Evolutionary conservation across 2,329 filamentous ascomycete species (phyloP).

Genomic region (Didymella segeticola): DNA sequence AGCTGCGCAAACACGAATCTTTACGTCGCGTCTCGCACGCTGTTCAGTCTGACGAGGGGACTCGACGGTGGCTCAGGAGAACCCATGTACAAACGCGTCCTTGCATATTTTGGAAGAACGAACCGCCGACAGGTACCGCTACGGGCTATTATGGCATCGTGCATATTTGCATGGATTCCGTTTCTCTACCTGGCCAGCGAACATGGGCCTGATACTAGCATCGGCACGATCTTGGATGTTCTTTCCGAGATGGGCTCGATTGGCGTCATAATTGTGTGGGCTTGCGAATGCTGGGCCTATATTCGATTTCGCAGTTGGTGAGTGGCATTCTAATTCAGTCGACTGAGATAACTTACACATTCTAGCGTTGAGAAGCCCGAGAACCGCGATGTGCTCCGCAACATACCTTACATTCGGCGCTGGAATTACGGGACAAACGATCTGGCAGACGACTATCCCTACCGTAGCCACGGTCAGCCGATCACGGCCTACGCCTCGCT

Average conservation of each 20-base stretch:
- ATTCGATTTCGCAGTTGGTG: conserved; percentile 48
- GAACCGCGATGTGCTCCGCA: background rate
- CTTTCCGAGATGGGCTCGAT: conserved; percentile 50
- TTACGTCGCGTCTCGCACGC: conserved; percentile 45
- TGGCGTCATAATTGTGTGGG: conserved; percentile 51
- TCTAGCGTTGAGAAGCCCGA: too few species aligned
- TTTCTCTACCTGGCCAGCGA: conserved; percentile 46
- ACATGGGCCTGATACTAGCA: conserved; percentile 26
- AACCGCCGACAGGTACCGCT: background rate
- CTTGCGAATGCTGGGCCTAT: conserved; percentile 52
- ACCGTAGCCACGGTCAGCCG: conserved; percentile 50
- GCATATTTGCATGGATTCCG: conserved; percentile 53
- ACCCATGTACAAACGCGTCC: background rate
- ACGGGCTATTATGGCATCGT: conserved; percentile 48
- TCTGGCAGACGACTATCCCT: conserved; percentile 51
- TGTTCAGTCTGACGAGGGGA: conserved; percentile 43
- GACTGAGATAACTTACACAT: too few species aligned
- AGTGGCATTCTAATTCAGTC: too few species aligned
- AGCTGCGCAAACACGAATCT: conserved; percentile 47
- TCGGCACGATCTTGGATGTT: conserved; percentile 48
- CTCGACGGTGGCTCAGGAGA: conserved; percentile 17
- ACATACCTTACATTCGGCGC: background rate
- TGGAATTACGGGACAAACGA: conserved; percentile 10
- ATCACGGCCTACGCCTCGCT: conserved; percentile 48
- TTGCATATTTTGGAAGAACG: background rate